Percentiles rank a stretch among this genome's conserved stretches.
Conservation (phyloP, 139 green algal genomes). For the Diplosphaera chodatii region DNA sequence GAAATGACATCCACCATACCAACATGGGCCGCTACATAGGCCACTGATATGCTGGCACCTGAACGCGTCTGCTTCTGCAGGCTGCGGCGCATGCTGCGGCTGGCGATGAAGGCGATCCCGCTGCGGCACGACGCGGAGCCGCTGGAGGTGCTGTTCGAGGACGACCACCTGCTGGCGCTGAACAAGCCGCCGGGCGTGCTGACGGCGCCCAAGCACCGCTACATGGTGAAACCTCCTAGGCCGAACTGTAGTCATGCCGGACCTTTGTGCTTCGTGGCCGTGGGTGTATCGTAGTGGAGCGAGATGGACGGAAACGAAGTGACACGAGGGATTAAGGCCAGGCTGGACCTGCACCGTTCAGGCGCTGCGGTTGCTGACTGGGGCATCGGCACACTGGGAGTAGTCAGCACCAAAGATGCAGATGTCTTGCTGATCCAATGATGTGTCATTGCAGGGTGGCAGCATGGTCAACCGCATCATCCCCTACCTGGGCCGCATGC, state of each 20-base stretch:
- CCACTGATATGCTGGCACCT: too few species aligned
- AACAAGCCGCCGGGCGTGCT: conserved; percentile 67
- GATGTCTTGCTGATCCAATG: not conserved
- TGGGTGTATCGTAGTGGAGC: too few species aligned
- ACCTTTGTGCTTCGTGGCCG: too few species aligned
- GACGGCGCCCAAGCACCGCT: conserved; percentile 67
- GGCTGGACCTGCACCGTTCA: too few species aligned
- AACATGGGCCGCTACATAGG: too few species aligned
- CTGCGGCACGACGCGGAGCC: conserved; percentile 44
- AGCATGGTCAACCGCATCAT: conserved; percentile 76
- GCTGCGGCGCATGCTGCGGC: conserved; percentile 17
- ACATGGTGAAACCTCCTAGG: conserved; percentile 7
- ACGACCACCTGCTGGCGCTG: conserved; percentile 66
- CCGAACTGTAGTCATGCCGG: too few species aligned
- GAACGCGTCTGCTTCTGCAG: conserved; percentile 6
- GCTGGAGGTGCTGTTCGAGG: conserved; percentile 59
- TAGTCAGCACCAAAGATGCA: too few species aligned
- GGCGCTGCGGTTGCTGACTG: too few species aligned
- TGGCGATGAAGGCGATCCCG: conserved; percentile 44
- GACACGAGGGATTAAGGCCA: too few species aligned
- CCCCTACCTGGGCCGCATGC: conserved; percentile 33
- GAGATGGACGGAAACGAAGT: too few species aligned
- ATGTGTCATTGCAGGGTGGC: conserved; percentile 30
- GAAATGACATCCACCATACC: too few species aligned
- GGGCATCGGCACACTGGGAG: too few species aligned